Percentiles rank a stretch among this genome's conserved stretches.
Conservation (phyloP, 176 grass and related monocot species). For the Miscanthus lutarioriparius region DNA sequence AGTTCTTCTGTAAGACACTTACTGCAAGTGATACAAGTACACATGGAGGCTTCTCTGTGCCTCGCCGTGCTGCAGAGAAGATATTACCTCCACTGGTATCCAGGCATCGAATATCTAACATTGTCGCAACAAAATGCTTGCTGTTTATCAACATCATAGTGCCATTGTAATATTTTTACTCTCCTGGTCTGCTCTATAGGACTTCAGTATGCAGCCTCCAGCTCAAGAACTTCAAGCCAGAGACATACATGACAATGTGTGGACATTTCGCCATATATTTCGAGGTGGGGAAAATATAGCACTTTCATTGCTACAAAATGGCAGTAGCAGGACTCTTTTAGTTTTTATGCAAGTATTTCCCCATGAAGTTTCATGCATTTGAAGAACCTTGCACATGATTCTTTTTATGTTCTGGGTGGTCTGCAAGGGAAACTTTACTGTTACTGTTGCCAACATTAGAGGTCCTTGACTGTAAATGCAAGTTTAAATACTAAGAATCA, state of each 20-base stretch:
- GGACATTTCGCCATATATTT: constrained; percentile 99
- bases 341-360: neutral
- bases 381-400: neutral
- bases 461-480: neutral
- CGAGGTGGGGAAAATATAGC: constrained; percentile 52
- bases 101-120: constrained; percentile 6
- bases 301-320: neutral
- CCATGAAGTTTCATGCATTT: neutral
- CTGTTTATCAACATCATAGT: neutral
- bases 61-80: constrained; percentile 95
- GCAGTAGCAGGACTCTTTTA: neutral
- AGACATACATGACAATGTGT: constrained; percentile 89
- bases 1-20: constrained; percentile 98
- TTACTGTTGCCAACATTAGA: neutral
- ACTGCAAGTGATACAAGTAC: constrained; percentile 98
- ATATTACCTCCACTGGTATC: constrained; percentile 90
- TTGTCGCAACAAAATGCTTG: neutral
- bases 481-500: constrained; percentile 32
- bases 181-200: constrained; percentile 38
- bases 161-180: neutral
- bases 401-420: neutral
- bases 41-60: constrained; percentile 97
- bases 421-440: neutral
- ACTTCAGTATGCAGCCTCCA: constrained; percentile 95
- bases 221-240: constrained; percentile 92